Conservation (phyloP, 2,329 filamentous ascomycete genomes). For the Beauveria sp. region DNA sequence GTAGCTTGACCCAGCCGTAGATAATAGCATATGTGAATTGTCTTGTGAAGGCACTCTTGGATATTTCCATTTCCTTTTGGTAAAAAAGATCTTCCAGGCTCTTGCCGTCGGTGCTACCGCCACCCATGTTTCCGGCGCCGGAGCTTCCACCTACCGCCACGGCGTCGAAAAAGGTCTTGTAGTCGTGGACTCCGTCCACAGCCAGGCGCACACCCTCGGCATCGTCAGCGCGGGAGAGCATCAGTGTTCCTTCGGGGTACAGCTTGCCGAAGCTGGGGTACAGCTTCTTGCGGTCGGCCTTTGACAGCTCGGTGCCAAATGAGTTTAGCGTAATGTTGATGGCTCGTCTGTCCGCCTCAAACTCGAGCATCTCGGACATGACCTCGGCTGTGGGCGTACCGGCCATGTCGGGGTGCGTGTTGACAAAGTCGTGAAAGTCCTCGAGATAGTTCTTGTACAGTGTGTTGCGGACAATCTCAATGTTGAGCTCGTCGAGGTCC, state of each 20-base stretch:
- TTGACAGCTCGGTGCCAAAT: constrained; percentile 91
- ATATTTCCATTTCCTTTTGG: constrained; percentile 98
- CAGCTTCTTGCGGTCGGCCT: constrained; percentile 89
- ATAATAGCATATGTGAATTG: constrained; percentile 95
- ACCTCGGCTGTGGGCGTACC: constrained; percentile 87
- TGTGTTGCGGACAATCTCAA: constrained; percentile 97
- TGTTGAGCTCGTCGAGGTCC: constrained; percentile 96
- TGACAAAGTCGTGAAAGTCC: constrained; percentile 94
- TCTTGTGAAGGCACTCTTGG: constrained; percentile 87
- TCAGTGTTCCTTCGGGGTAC: constrained; percentile 88
- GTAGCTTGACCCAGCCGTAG: constrained; percentile 94
- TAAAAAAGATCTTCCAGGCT: constrained; percentile 98
- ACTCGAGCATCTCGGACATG: constrained; percentile 93
- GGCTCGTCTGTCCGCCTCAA: constrained; percentile 90
- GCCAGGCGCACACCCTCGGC: constrained; percentile 88
- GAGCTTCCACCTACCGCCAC: constrained; percentile 67
- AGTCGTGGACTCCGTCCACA: constrained; percentile 87
- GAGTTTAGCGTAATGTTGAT: constrained; percentile 99
- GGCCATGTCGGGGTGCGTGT: constrained; percentile 75
- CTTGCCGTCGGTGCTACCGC: constrained; percentile 71
- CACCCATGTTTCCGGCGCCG: constrained; percentile 77
- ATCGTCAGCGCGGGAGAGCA: constrained; percentile 92
- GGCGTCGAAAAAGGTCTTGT: constrained; percentile 93
- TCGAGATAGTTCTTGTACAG: constrained; percentile 99
- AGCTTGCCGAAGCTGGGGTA: constrained; percentile 88